Conservation (phyloP, 306 rosid genomes). For the Begonia peltatifolia region DNA sequence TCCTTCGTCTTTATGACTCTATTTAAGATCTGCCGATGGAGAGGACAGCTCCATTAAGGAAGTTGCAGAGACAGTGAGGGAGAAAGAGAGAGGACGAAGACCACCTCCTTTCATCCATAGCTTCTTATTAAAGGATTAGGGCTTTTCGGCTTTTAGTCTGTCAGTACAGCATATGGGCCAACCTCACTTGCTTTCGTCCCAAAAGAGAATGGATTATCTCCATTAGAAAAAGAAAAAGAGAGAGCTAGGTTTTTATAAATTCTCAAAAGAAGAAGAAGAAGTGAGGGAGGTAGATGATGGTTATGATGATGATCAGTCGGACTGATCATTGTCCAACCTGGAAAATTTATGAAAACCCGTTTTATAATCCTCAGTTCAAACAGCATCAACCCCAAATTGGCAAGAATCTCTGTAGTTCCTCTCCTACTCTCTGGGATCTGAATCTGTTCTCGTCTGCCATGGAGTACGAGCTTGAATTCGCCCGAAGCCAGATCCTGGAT, state of each 20-base stretch:
- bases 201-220: conserved; percentile 4
- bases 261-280: conserved; percentile 4
- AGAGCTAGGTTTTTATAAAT: neutral
- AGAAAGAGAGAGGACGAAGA: too few relatives aligned
- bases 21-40: too few relatives aligned
- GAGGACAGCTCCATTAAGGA: too few relatives aligned
- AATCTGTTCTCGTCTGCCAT: conserved; percentile 16
- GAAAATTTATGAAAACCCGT: conserved; percentile 50
- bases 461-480: conserved; percentile 28
- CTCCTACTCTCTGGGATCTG: conserved; percentile 26
- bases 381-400: conserved; percentile 3
- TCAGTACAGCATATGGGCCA: conserved; percentile 11
- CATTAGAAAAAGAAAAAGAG: conserved; percentile 10
- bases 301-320: conserved; percentile 19
- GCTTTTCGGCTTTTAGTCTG: too few relatives aligned
- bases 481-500: conserved; percentile 23
- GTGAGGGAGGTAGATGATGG: conserved; percentile 20
- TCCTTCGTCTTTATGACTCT: too few relatives aligned
- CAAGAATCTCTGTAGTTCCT: conserved; percentile 5
- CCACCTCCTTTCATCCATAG: too few relatives aligned
- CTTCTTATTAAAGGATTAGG: too few relatives aligned
- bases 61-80: too few relatives aligned
- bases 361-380: conserved; percentile 21
- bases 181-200: conserved; percentile 11
- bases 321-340: conserved; percentile 30